Conservation (phyloP, 768 basidiomycete genomes). For the Hortiboletus flavorubellus region DNA sequence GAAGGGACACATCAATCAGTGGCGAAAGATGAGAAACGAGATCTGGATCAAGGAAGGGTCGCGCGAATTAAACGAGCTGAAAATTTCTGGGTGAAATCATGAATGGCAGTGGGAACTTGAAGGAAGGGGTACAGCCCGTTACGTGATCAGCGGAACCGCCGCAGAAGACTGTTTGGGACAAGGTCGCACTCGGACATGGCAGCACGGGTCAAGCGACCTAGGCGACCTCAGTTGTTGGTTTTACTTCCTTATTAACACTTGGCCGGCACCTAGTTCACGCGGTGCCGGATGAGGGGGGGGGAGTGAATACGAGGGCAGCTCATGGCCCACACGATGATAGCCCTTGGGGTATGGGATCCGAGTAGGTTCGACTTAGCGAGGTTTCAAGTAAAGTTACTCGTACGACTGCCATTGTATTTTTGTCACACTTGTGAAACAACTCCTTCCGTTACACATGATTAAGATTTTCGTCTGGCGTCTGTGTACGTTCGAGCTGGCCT, state of each 20-base stretch:
- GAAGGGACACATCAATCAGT: slow-evolving; percentile 16
- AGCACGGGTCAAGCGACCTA: not conserved
- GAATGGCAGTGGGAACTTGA: slow-evolving; percentile 13
- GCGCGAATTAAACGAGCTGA: slow-evolving; percentile 14
- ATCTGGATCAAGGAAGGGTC: slow-evolving; percentile 20
- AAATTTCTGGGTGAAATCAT: slow-evolving; percentile 9
- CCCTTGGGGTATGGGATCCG: too few species aligned
- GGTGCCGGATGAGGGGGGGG: slow-evolving; percentile 3
- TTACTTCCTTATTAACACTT: not conserved
- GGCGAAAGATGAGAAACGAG: slow-evolving; percentile 9
- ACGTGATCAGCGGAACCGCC: slow-evolving; percentile 31
- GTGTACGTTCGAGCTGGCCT: not conserved
- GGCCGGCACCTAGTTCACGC: slow-evolving; percentile 13
- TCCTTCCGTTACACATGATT: not conserved
- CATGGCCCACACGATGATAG: too few species aligned
- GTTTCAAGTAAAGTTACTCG: too few species aligned
- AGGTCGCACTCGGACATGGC: not conserved
- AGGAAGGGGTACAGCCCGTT: slow-evolving; percentile 22
- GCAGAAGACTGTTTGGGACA: slow-evolving; percentile 14
- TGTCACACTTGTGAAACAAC: too few species aligned
- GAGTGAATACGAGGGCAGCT: not conserved
- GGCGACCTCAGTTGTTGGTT: slow-evolving; percentile 4
- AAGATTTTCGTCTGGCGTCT: not conserved
- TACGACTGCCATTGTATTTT: too few species aligned
- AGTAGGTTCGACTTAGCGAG: too few species aligned